Conservation (phyloP, 2,329 filamentous ascomycete genomes). For the Bisporella sp. region DNA sequence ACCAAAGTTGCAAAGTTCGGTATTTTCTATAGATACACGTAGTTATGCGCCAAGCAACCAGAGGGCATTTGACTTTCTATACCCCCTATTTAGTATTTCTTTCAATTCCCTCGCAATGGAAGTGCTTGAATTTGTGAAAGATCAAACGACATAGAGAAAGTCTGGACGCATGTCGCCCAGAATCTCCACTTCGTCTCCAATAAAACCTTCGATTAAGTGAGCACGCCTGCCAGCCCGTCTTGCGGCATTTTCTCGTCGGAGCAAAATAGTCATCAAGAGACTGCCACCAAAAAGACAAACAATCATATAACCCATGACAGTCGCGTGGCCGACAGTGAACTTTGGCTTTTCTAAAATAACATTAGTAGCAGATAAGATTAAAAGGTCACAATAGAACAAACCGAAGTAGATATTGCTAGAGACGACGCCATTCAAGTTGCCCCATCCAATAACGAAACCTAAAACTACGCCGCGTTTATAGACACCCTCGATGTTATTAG, state of each 20-base stretch:
- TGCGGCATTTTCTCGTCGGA: constrained; percentile 62
- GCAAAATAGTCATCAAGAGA: constrained; percentile 54
- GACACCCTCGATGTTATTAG: constrained; percentile 79
- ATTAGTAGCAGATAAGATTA: too few species aligned
- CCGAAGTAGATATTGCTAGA: constrained; percentile 58
- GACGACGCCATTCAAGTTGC: constrained; percentile 68
- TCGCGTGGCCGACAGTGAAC: constrained; percentile 66
- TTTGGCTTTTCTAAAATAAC: constrained; percentile 29
- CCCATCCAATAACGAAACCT: constrained; percentile 85
- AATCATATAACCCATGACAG: constrained; percentile 66
- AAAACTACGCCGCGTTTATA: constrained; percentile 79
- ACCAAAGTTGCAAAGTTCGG: too few species aligned
- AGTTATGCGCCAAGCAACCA: too few species aligned
- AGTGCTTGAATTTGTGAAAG: neutral
- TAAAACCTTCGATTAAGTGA: constrained; percentile 40
- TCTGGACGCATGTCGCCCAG: constrained; percentile 65
- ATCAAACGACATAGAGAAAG: constrained; percentile 59
- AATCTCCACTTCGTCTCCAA: constrained; percentile 46
- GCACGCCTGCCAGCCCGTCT: constrained; percentile 57
- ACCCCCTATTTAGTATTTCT: too few species aligned
- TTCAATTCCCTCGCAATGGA: too few species aligned
- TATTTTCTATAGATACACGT: too few species aligned
- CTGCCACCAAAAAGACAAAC: constrained; percentile 64
- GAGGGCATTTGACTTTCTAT: too few species aligned
- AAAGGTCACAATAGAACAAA: too few species aligned